Conservation (phyloP, 2,329 filamentous ascomycete species). For the Monascus ruber region DNA sequence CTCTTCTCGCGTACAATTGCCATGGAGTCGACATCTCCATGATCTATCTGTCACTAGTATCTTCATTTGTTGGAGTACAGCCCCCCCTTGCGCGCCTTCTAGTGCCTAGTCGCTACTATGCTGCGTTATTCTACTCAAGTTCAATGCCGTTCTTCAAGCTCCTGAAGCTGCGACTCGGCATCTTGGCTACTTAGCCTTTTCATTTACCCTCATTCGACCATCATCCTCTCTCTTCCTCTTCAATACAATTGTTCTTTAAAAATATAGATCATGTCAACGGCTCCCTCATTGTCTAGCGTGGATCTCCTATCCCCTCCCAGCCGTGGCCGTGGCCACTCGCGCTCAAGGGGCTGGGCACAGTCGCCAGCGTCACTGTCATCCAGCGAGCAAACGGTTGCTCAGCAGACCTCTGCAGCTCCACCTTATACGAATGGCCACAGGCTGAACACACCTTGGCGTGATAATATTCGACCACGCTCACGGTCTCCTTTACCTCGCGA, state of each 20-base stretch:
- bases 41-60: no score
- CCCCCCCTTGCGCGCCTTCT: no score
- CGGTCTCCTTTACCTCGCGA: not conserved
- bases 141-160: no score
- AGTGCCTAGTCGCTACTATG: no score
- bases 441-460: slow-evolving; percentile 9
- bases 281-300: slow-evolving; percentile 17
- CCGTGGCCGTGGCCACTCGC: slow-evolving; percentile 22
- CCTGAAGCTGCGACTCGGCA: no score
- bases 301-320: slow-evolving; percentile 14
- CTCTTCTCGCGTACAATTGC: no score
- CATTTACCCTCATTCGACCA: not conserved
- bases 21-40: no score
- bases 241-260: not conserved
- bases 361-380: slow-evolving; percentile 14
- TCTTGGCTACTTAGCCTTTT: no score
- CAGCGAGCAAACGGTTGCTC: slow-evolving; percentile 7
- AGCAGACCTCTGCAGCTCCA: slow-evolving; percentile 2
- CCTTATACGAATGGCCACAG: slow-evolving; percentile 13
- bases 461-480: not conserved
- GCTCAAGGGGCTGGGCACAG: slow-evolving; percentile 20
- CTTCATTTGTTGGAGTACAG: no score
- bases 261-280: slow-evolving; percentile 21
- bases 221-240: slow-evolving; percentile 2
- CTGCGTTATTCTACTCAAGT: no score